Base-by-base conservation (phyloP, 1,284 basidiomycete species). In the Hypsizygus ulmarius region DNA sequence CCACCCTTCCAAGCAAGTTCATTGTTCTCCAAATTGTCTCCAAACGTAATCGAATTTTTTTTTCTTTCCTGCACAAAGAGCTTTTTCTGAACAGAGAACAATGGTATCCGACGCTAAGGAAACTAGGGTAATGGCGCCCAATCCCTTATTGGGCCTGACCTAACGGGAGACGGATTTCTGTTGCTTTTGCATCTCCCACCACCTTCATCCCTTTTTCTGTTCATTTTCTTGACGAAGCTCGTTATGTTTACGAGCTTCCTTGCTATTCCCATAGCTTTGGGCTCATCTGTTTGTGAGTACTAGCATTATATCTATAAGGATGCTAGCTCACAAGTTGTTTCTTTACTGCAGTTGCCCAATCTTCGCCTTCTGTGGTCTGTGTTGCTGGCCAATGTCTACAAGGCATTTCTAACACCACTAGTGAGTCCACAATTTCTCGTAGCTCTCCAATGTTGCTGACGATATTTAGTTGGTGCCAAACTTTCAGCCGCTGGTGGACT, bases 371-470 rank as follows among this genome's bases (percentile, higher is more conserved):
- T 60, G 81, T 88, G 50, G 72, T 89, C 51, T 89, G 86, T 74
- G 70, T 87, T 84, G 83, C 86, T 64, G 87, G 86, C 56, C 86
- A 89, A 84, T 89, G 86, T 71, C 68, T 88, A 51, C 75, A 88
- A 65, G 86, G 86, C 50, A 78, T 70, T 66, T 79, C 84, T 25
- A 87, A 88, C 59, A 79, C 73, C 15, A 84, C 84, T 43, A 73
- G 86, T 88, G 61, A 56, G 81, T 77, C 18, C 39, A 9, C 1
- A 28, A 33, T 49, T 11, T 29, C 47, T 12, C 50, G 27, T 37
- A 34, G 15, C 19, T 35, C 12, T 30, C 14, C 18, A 6, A 9
- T 33, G 2, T 29, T 39, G 16, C 37, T 59, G 52, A 69, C 48
- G 5, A 16, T 52, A 19, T 39, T 14, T 51, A 89, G 87, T 89